A percentile compares a stretch with the other conserved stretches of the same genome.
Conservation (phyloP, 1,284 basidiomycete species). For the Sporisorium sorghi region DNA sequence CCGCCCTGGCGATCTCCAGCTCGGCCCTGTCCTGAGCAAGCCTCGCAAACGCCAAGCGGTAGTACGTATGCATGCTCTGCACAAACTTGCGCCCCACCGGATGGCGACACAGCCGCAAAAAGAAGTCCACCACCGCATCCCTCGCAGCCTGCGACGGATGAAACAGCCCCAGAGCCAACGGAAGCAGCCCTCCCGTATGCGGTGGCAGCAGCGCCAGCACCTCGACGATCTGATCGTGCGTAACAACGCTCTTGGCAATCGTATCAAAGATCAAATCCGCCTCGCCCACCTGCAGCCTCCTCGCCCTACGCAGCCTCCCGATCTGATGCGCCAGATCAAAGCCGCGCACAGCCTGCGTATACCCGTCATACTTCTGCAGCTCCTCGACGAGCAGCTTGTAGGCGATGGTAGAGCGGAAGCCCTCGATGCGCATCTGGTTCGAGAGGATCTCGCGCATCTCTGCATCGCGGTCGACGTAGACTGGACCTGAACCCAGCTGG, state of each 20-base stretch:
- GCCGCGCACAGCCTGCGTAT: slow-evolving; percentile 73
- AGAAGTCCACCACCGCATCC: slow-evolving; percentile 78
- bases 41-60: slow-evolving; percentile 77
- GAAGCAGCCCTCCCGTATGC: slow-evolving; percentile 83
- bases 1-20: slow-evolving; percentile 11
- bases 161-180: slow-evolving; percentile 88
- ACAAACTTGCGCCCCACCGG: slow-evolving; percentile 83
- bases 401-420: slow-evolving; percentile 78
- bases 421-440: slow-evolving; percentile 82
- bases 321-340: slow-evolving; percentile 83
- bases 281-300: slow-evolving; percentile 76
- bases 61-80: slow-evolving; percentile 87
- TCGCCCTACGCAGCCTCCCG: slow-evolving; percentile 76
- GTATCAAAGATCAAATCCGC: slow-evolving; percentile 80
- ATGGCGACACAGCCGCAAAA: slow-evolving; percentile 26
- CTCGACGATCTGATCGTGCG: slow-evolving; percentile 89
- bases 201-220: slow-evolving; percentile 81
- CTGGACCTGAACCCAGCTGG: slow-evolving; percentile 77
- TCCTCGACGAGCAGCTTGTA: slow-evolving; percentile 73
- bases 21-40: slow-evolving; percentile 60
- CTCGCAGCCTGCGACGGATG: slow-evolving; percentile 83
- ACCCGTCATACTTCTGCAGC: slow-evolving; percentile 34
- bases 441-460: slow-evolving; percentile 76
- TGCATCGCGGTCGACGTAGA: slow-evolving; percentile 76
- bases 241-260: slow-evolving; percentile 71